Base-by-base conservation (phyloP, 768 basidiomycete genomes). In the Kwoniella sp. region DNA sequence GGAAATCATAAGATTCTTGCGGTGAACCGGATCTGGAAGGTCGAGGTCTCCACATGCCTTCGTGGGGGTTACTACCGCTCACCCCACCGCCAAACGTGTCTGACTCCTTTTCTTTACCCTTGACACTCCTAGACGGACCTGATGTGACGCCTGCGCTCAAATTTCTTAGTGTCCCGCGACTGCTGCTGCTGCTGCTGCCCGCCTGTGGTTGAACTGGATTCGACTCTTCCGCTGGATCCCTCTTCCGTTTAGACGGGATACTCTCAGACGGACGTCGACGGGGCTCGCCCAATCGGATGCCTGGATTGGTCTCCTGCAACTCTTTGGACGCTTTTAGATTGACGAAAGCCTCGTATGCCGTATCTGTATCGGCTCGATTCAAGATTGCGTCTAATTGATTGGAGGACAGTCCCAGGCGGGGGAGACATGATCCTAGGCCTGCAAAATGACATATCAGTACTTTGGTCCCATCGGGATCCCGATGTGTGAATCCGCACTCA, bases 321-420 rank as follows among this genome's bases (percentile, higher is more conserved):
- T 76, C 73, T 26, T 65, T 64, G 2, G 80, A 80, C 78, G 70
- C 73, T 62, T 88, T 93, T 68, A 91, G 86, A 4, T 84, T 70
- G 66, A 91, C 88, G 72, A 88, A 93, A 55, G 91, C 88, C 75
- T 95, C 92, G 84, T 89, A 92, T 36, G 92, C 92, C 1, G 91
- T 92, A 74, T 95, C 93, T 0, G 92, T 93, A 81, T 96, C 93
- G 0, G 89, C 86, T 71, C 87, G 88, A 80, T 90, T 91, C 67
- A 95, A 82, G 68, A 88, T 90, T 53, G 85, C 86, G 67, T 89
- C 87, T 77, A 94, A 92, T 73, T 90, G 89, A 49, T 85, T 82
- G 0, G 70, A 63, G 1, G 72, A 72, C 2, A 79, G 48, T 1
- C 79, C 79, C 1, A 80, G 61, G 21, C 79, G 64, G 48, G 79